These are phyloP conservation scores for Neoboletus subvelutipes DNA, from an alignment of 768 basidiomycete genomes.

Conservation along the genomic window DNA sequence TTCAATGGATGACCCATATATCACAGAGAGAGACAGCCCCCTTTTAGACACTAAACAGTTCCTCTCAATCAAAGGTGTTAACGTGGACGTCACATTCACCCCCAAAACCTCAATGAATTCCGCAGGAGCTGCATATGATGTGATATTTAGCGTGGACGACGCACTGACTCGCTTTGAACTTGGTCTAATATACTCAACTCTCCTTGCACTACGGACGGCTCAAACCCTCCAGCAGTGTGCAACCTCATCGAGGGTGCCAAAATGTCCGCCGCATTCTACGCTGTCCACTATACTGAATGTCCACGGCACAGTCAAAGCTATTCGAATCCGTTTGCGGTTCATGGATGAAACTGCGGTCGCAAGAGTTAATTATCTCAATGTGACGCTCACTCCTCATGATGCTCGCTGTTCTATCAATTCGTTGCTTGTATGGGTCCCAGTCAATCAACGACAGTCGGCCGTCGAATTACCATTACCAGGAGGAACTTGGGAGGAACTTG, in stretches of 20 bases:
- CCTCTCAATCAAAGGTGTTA: constrained; percentile 39
- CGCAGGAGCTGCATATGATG: constrained; percentile 34
- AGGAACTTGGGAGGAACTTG: constrained; percentile 74
- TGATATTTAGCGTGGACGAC: constrained; percentile 51
- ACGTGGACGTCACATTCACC: constrained; percentile 29
- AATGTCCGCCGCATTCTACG: constrained; percentile 18
- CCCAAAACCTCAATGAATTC: constrained; percentile 2
- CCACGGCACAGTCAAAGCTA: constrained; percentile 37
- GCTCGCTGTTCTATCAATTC: constrained; percentile 40
- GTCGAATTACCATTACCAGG: constrained; percentile 28
- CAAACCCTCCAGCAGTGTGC: constrained; percentile 36
- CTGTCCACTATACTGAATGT: constrained; percentile 23
- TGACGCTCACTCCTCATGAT: constrained; percentile 16
- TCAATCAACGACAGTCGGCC: constrained; percentile 36
- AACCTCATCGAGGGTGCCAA: constrained; percentile 16
- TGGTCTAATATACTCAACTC: constrained; percentile 64
- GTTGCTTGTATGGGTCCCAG: constrained; percentile 57
- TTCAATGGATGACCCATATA: constrained; percentile 64
- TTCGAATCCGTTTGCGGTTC: constrained; percentile 50
- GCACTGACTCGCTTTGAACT: constrained; percentile 55
- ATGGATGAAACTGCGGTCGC: constrained; percentile 48
- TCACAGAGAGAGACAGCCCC: constrained; percentile 53
- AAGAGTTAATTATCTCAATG: constrained; percentile 32
- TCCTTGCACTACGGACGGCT: constrained; percentile 61
- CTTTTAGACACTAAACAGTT: constrained; percentile 41